Base-by-base conservation (phyloP, 2,329 filamentous ascomycete species). In the Mariannaea elegans region DNA sequence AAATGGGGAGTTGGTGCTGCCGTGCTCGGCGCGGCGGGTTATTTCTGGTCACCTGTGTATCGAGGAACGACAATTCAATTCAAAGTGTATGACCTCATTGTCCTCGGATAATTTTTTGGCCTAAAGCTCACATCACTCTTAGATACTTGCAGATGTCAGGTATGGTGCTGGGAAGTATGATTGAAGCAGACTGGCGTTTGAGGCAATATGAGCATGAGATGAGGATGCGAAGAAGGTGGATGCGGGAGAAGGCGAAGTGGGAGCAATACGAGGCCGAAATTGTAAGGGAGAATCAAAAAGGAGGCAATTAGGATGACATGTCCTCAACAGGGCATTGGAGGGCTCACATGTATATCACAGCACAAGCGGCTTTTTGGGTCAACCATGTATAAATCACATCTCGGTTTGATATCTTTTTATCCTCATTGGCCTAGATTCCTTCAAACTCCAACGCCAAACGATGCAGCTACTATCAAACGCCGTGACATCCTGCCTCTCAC, bases 91-190 rank as follows among this genome's bases (percentile, higher is more conserved):
- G 86, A 78, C 24, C 44, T 47, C 29, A 53, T 56, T 39, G 27
- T 27, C 24, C 21, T 24, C 8, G 18, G 34, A 19, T 32, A 16
- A 5, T 19, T 9, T 13, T 29, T 59, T 27, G 9, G 4, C 12
- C 19, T 50, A 24, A 18, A 41, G 61, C 55, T 56, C 45, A 56
- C 49, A 9, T 29, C 49, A 50, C 46, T 55, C 4, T 29, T 23
- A 94, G 91, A 27, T 94, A 92, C 72, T 80, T 94, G 14, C 90
- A 93, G 75, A 92, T 93, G 89, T 91, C 89, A n/a, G 89, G 87
- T 61, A 94, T 94, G 91, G 88, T 91, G n/a, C 71, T 92, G 31
- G 91, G 91, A 41, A 84, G 87, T 70, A 91, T 91, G 83, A 83
- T 94, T 53, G 90, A 93, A 78, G 91, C 90, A 3, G 91, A 94